A percentile compares a stretch with the other conserved stretches of the same genome.
Conservation (phyloP, 1,139 yeast species). For the Yamadazyma songkhlaensis region DNA sequence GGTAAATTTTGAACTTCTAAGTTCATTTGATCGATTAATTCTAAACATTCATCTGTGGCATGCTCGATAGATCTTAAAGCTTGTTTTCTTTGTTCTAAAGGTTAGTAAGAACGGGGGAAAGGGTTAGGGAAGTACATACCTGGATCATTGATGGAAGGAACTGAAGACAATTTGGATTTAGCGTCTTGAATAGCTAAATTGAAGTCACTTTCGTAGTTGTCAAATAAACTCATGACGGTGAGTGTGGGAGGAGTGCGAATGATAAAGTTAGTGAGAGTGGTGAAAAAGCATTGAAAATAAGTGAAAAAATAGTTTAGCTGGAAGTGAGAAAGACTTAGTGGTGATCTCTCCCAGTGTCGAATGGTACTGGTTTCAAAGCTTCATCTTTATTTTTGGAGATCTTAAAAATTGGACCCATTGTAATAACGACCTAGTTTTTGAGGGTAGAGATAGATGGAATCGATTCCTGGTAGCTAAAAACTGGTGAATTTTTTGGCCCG, state of each 20-base stretch:
- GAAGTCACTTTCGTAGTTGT: constrained; percentile 71
- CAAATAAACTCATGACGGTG: constrained; percentile 51
- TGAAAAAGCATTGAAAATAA: too few species aligned
- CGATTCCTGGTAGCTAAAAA: too few species aligned
- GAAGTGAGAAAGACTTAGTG: too few species aligned
- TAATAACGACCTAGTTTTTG: too few species aligned
- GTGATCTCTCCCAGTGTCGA: too few species aligned
- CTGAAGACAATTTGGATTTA: constrained; percentile 58
- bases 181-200: constrained; percentile 72
- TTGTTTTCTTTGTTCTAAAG: constrained; percentile 42
- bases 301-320: too few species aligned
- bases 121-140: constrained; percentile 34
- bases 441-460: too few species aligned
- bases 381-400: too few species aligned
- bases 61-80: constrained; percentile 61
- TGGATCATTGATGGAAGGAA: constrained; percentile 45
- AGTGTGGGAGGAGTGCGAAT: neutral
- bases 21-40: constrained; percentile 75
- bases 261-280: neutral
- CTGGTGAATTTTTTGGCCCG: too few species aligned
- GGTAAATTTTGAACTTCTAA: constrained; percentile 82
- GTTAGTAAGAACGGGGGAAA: constrained; percentile 16
- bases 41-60: constrained; percentile 62
- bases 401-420: too few species aligned
- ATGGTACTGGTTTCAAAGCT: too few species aligned